Evolutionary conservation across 257 asterid species (phyloP).

Genomic region (Knoxia roxburghii): DNA sequence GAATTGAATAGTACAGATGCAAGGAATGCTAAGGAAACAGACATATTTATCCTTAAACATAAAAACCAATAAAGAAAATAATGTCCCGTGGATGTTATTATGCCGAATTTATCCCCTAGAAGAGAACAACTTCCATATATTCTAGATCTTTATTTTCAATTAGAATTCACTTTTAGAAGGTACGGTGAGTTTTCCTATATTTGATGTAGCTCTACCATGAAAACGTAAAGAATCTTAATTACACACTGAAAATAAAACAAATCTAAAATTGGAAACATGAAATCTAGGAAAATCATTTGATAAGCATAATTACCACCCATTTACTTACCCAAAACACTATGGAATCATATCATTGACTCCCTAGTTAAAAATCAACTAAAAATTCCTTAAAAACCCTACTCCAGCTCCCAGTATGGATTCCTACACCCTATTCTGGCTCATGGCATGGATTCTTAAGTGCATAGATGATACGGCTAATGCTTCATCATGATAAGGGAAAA

Average conservation of each 20-base stretch:
- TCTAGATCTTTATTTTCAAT: no score
- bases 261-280: background rate
- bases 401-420: background rate
- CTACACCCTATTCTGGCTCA: background rate
- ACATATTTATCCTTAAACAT: background rate
- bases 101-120: no score
- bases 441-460: background rate
- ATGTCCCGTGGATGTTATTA: no score
- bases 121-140: no score
- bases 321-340: background rate
- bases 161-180: no score
- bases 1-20: no score
- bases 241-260: background rate
- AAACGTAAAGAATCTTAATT: no score
- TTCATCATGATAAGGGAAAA: background rate
- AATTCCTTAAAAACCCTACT: no score
- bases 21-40: no score
- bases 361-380: no score
- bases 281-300: background rate
- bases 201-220: background rate
- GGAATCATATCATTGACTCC: no score
- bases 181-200: background rate
- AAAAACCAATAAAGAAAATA: background rate
- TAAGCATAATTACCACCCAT: background rate
- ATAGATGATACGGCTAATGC: background rate